phyloP scores from a whole-genome alignment of 805 yeast genomes.

The Saturnispora hagleri region DNA sequence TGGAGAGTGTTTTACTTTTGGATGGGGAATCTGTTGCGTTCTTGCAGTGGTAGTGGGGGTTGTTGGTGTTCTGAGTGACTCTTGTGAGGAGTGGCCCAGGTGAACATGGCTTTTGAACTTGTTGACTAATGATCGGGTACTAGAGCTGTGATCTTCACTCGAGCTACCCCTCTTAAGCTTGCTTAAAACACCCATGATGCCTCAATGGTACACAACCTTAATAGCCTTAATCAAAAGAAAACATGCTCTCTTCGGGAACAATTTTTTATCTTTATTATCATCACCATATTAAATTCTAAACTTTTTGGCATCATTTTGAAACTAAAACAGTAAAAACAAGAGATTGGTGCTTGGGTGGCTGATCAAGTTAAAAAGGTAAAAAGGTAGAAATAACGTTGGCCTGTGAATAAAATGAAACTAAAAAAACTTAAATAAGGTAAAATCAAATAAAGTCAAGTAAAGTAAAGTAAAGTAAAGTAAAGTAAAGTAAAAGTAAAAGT shows the following conservation, averaged over 20 bases:
- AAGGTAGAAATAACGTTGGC: background rate
- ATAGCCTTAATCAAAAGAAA: background rate
- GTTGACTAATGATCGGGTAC: background rate
- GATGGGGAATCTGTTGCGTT: background rate
- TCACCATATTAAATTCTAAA: background rate
- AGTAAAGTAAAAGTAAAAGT: background rate
- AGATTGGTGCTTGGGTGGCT: background rate
- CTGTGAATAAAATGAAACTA: background rate
- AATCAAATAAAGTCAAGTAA: background rate
- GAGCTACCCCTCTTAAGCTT: background rate
- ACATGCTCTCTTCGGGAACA: background rate
- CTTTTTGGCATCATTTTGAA: background rate
- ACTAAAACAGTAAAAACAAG: background rate
- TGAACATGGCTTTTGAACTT: slow-evolving; percentile 4
- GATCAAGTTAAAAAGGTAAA: background rate
- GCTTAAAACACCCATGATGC: slow-evolving; percentile 5
- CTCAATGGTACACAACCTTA: background rate
- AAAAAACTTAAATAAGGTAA: background rate
- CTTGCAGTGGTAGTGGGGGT: background rate
- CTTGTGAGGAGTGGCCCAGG: background rate
- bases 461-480: background rate
- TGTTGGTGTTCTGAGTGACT: background rate
- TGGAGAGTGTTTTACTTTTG: background rate
- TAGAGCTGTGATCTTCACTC: background rate
- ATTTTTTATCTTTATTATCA: background rate